A percentile compares a stretch with the other conserved stretches of the same genome.
phyloP scores from a whole-genome alignment of 2,329 filamentous ascomycete species.

The Botrytis hyacinthi region DNA sequence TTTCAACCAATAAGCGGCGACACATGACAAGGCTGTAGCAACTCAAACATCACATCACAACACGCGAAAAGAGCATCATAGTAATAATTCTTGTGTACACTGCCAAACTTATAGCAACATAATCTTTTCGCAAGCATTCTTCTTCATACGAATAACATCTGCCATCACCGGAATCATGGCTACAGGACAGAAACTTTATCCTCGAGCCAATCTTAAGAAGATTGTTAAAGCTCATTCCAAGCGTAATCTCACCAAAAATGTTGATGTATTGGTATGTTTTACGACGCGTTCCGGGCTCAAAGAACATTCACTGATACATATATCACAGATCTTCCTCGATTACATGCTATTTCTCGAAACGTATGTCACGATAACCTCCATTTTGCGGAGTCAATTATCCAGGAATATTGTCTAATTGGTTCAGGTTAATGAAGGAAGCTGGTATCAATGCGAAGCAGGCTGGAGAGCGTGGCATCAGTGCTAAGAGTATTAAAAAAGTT shows the following conservation, averaged over 20 bases:
- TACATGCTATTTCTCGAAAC: constrained; percentile 78
- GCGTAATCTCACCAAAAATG: constrained; percentile 77
- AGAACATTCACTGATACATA: constrained; percentile 19
- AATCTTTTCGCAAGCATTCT: not conserved
- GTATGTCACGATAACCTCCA: constrained; percentile 40
- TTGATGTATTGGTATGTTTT: constrained; percentile 70
- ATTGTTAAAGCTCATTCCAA: constrained; percentile 87
- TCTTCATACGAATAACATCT: not conserved
- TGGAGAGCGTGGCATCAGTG: constrained; percentile 71
- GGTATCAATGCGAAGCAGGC: constrained; percentile 71
- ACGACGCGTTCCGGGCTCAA: constrained; percentile 27
- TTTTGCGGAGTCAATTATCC: not conserved
- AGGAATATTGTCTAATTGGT: constrained; percentile 7
- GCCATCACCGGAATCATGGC: constrained; percentile 31
- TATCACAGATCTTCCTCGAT: constrained; percentile 73
- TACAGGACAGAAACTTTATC: constrained; percentile 70
- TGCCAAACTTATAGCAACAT: not conserved
- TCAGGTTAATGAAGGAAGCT: constrained; percentile 75
- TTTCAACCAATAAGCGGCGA: not conserved
- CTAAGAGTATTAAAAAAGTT: constrained; percentile 73
- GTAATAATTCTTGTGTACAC: not conserved
- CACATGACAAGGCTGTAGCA: not conserved
- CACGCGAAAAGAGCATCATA: not conserved
- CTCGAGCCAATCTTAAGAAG: constrained; percentile 80
- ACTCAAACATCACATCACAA: constrained; percentile 1